A percentile compares a stretch with the other conserved stretches of the same genome.
These are phyloP conservation scores for Kwoniella bestiolae DNA, from an alignment of 768 basidiomycete species.

Conservation along the genomic window DNA sequence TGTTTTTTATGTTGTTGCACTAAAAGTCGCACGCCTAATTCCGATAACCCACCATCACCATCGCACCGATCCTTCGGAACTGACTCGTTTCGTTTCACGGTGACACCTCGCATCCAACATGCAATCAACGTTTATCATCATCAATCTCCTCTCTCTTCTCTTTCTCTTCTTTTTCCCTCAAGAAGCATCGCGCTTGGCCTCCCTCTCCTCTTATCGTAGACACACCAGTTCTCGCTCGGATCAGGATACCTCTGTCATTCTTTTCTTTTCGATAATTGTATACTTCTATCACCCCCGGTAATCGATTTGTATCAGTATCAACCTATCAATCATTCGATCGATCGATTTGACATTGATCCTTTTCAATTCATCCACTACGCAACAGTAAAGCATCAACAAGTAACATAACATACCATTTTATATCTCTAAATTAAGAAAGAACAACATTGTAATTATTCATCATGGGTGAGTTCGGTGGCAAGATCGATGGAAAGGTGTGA, in stretches of 20 bases:
- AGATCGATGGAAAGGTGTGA: background rate
- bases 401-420: slow-evolving; percentile 1
- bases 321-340: slow-evolving; percentile 5
- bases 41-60: background rate
- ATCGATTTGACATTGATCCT: slow-evolving; percentile 6
- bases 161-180: background rate
- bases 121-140: background rate
- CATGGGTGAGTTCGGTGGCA: slow-evolving; percentile 29
- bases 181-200: slow-evolving; percentile 10
- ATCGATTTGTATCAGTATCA: background rate
- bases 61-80: background rate
- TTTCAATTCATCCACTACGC: background rate
- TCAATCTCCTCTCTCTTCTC: background rate
- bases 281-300: background rate
- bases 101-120: background rate
- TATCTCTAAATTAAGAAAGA: background rate
- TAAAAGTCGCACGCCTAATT: slow-evolving; percentile 1
- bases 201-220: slow-evolving; percentile 1
- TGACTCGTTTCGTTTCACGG: background rate
- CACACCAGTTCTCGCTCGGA: slow-evolving; percentile 5
- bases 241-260: slow-evolving; percentile 14
- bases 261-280: background rate
- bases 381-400: slow-evolving; percentile 4
- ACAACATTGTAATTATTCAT: slow-evolving; percentile 13
- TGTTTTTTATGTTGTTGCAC: background rate